Conservation (phyloP, 495 filamentous ascomycete species). For the Rhizodiscina lignyota region DNA sequence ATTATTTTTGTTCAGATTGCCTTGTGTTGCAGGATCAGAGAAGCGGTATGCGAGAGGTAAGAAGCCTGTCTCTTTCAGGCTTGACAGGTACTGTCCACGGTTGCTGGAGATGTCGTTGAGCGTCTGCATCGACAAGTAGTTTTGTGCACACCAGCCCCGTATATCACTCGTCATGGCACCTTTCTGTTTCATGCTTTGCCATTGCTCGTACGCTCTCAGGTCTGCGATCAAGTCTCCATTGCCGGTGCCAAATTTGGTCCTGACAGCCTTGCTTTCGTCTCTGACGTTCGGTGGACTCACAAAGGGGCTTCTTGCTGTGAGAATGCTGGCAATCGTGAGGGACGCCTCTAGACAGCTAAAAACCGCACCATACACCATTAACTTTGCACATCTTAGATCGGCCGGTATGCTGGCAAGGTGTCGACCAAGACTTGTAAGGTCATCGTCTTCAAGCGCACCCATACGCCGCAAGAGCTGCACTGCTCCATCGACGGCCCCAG, state of each 20-base stretch:
- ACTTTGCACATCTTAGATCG: conserved; percentile 80
- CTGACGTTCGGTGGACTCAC: conserved; percentile 64
- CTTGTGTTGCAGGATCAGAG: background rate
- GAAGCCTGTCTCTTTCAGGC: conserved; percentile 75
- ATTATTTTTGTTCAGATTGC: conserved; percentile 25
- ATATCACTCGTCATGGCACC: conserved; percentile 39
- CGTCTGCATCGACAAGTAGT: conserved; percentile 72
- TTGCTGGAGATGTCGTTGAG: conserved; percentile 79
- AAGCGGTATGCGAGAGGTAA: conserved; percentile 33
- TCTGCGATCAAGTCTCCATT: conserved; percentile 84
- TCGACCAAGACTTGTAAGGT: conserved; percentile 75
- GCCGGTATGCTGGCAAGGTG: conserved; percentile 91
- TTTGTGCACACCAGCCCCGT: conserved; percentile 67
- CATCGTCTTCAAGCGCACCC: conserved; percentile 62
- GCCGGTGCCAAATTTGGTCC: conserved; percentile 48
- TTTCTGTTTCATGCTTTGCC: conserved; percentile 42
- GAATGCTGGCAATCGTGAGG: conserved; percentile 77
- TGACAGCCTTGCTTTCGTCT: conserved; percentile 64
- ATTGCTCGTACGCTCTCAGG: conserved; percentile 66
- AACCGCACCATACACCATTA: conserved; percentile 88
- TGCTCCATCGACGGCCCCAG: conserved; percentile 69
- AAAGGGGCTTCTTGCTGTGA: conserved; percentile 75
- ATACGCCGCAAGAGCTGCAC: conserved; percentile 62
- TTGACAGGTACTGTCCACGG: conserved; percentile 65
- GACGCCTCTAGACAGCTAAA: conserved; percentile 82